Evolutionary conservation across 108 stramenopile species (phyloP).

Genomic region (Seminavis robusta): DNA sequence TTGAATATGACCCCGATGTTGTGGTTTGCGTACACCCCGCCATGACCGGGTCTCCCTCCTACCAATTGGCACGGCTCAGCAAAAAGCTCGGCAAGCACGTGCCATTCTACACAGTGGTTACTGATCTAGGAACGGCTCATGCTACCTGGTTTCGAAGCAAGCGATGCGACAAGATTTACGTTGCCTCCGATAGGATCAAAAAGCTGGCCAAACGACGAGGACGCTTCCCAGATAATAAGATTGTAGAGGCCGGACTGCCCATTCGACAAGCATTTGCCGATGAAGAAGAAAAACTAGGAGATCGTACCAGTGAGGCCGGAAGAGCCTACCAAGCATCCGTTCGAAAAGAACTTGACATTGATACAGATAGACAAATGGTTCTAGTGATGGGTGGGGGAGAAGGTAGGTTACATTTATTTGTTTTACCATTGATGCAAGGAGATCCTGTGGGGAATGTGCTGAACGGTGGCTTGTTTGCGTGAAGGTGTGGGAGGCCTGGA

Average conservation of each 20-base stretch:
- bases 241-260: conserved; percentile 89
- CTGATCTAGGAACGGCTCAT: conserved; percentile 93
- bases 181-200: conserved; percentile 79
- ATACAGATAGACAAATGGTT: conserved; percentile 59
- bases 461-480: background rate
- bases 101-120: conserved; percentile 94
- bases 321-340: conserved; percentile 41
- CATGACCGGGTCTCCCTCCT: conserved; percentile 86
- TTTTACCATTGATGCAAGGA: too few species aligned
- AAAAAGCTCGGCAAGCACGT: conserved; percentile 57
- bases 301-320: conserved; percentile 51
- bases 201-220: conserved; percentile 62
- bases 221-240: conserved; percentile 68
- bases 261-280: conserved; percentile 87
- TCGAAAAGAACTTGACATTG: conserved; percentile 52
- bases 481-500: conserved; percentile 70
- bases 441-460: background rate
- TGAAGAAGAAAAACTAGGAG: conserved; percentile 60
- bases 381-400: conserved; percentile 96
- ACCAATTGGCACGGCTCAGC: conserved; percentile 47
- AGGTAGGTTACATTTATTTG: conserved; percentile 14
- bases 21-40: conserved; percentile 92
- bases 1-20: conserved; percentile 74
- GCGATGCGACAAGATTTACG: conserved; percentile 82
- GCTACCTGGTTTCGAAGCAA: conserved; percentile 91